Evolutionary conservation across 441 rosid species (phyloP).

Genomic region (Croton laevigatus): DNA sequence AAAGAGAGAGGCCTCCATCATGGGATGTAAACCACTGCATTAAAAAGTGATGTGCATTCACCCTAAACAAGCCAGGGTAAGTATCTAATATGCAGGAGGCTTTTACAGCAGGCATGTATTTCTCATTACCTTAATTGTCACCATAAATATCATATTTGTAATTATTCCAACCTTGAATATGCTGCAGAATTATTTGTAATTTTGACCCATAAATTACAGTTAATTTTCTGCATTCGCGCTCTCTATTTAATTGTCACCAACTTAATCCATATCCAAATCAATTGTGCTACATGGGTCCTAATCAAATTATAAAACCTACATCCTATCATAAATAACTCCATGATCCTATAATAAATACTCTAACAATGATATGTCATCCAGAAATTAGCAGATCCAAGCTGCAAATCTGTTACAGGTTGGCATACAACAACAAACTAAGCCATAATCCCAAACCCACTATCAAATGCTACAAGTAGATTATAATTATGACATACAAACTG

Average conservation of each 20-base stretch:
- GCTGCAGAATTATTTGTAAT: no score
- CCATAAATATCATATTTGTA: not conserved
- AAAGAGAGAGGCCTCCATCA: not conserved
- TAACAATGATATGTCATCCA: not conserved
- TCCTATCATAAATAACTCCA: not conserved
- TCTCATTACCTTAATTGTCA: not conserved
- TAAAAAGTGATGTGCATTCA: not conserved
- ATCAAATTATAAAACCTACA: not conserved
- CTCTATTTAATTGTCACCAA: not conserved
- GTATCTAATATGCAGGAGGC: not conserved
- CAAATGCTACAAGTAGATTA: no score
- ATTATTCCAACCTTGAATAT: not conserved
- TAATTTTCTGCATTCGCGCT: not conserved
- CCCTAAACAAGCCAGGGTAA: not conserved
- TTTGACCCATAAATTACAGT: no score
- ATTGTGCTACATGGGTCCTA: not conserved
- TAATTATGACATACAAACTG: no score
- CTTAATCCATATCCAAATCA: not conserved
- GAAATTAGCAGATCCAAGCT: not conserved
- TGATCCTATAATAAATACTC: not conserved
- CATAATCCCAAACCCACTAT: no score
- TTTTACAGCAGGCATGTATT: not conserved
- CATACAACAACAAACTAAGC: no score
- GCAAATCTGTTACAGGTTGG: not conserved
- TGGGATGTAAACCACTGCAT: not conserved